Conservation (phyloP, 345 rosid genomes). For the Garcia nutans region DNA sequence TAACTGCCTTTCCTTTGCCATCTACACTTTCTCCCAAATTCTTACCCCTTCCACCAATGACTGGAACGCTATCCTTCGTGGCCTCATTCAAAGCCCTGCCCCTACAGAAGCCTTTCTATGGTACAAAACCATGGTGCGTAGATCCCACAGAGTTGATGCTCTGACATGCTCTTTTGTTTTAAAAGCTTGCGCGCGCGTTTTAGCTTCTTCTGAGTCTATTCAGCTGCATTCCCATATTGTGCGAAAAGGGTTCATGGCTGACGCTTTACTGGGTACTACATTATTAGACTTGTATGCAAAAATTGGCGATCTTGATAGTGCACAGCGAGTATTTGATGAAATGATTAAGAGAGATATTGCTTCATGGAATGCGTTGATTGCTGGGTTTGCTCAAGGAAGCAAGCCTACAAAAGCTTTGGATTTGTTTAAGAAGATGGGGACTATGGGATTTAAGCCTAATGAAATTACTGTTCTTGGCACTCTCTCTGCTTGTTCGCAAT, state of each 20-base stretch:
- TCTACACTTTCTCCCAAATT: conserved; percentile 51
- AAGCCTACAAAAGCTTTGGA: conserved; percentile 59
- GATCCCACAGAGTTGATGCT: conserved; percentile 55
- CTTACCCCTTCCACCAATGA: conserved; percentile 67
- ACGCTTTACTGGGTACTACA: conserved; percentile 72
- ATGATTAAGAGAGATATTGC: conserved; percentile 69
- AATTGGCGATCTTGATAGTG: conserved; percentile 47
- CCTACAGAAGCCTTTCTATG: conserved; percentile 57
- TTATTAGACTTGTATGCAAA: conserved; percentile 70
- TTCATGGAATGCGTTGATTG: conserved; percentile 81
- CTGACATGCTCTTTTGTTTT: conserved; percentile 76
- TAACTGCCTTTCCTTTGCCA: conserved; percentile 58
- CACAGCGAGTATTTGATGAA: conserved; percentile 68
- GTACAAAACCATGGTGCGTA: conserved; percentile 51
- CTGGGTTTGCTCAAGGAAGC: conserved; percentile 67
- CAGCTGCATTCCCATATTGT: conserved; percentile 60
- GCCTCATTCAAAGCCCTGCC: conserved; percentile 49
- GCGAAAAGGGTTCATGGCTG: conserved; percentile 59
- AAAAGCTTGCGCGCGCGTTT: conserved; percentile 74
- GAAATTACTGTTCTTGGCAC: conserved; percentile 76
- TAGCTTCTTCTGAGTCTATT: conserved; percentile 41
- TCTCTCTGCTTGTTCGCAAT: conserved; percentile 69
- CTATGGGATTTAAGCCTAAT: conserved; percentile 50
- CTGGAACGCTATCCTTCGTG: conserved; percentile 84
- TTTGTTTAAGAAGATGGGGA: conserved; percentile 56